These are phyloP conservation scores for Lycium ferocissimum DNA, from an alignment of 257 asterid genomes.

Conservation along the genomic window DNA sequence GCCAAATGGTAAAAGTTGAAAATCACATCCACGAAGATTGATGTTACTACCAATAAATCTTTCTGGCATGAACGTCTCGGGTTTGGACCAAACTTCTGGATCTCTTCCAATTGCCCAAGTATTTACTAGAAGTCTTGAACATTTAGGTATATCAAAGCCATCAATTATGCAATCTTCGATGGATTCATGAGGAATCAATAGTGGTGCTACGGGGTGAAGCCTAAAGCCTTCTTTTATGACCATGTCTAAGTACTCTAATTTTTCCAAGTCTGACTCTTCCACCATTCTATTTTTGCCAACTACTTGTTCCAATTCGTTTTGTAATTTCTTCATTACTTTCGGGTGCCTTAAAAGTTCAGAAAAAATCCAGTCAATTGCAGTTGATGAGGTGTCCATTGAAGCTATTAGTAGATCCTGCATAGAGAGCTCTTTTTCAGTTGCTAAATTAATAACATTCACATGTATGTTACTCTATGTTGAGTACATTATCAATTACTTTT, in stretches of 20 bases:
- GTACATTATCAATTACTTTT: neutral
- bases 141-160: constrained; percentile 33
- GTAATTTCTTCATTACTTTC: too few relatives aligned
- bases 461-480: neutral
- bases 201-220: constrained; percentile 41
- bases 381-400: constrained; percentile 35
- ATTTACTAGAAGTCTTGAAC: constrained; percentile 32
- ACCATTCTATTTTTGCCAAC: too few relatives aligned
- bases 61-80: constrained; percentile 32
- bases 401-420: constrained; percentile 37
- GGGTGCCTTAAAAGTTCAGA: too few relatives aligned
- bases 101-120: neutral
- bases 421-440: neutral
- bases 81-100: constrained; percentile 27
- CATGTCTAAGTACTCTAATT: too few relatives aligned
- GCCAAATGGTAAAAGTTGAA: neutral
- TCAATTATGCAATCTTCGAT: constrained; percentile 38
- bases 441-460: neutral
- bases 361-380: constrained; percentile 32
- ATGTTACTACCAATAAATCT: constrained; percentile 25
- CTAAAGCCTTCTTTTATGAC: neutral
- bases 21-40: constrained; percentile 28
- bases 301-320: too few relatives aligned
- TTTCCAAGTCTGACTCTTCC: too few relatives aligned
- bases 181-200: constrained; percentile 37